These are phyloP conservation scores for Penicillium expansum DNA, from an alignment of 2,329 filamentous ascomycete species.

Conservation along the genomic window DNA sequence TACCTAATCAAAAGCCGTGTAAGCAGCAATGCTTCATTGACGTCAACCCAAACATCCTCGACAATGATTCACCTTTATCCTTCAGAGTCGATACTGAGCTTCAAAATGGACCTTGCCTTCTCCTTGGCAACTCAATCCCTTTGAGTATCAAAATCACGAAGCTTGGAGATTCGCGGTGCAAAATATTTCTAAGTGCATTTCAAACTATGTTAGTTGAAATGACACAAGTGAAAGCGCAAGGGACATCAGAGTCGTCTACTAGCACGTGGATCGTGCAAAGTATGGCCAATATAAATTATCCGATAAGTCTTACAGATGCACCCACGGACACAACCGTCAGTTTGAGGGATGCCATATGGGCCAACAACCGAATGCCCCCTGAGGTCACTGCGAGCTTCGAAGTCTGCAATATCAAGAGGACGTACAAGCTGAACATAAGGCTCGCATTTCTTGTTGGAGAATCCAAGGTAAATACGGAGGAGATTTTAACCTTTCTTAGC, in stretches of 20 bases:
- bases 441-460: conserved; percentile 14
- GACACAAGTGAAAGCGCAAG: conserved; percentile 13
- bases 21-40: neutral
- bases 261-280: conserved; percentile 18
- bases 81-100: conserved; percentile 9
- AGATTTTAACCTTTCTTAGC: neutral
- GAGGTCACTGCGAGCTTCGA: conserved; percentile 16
- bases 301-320: neutral
- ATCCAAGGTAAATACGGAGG: conserved; percentile 5
- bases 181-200: conserved; percentile 14
- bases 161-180: neutral
- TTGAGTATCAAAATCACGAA: conserved; percentile 13
- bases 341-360: conserved; percentile 2
- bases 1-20: neutral
- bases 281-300: conserved; percentile 12
- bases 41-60: neutral
- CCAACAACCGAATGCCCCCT: conserved; percentile 6
- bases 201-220: conserved; percentile 23
- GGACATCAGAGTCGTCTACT: conserved; percentile 1
- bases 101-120: conserved; percentile 15
- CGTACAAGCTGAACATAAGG: conserved; percentile 11
- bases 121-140: conserved; percentile 10
- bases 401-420: conserved; percentile 19
- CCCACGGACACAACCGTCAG: neutral
- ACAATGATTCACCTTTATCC: neutral